Conservation (phyloP, 2,329 filamentous ascomycete species). For the Chlorencoelia australis region DNA sequence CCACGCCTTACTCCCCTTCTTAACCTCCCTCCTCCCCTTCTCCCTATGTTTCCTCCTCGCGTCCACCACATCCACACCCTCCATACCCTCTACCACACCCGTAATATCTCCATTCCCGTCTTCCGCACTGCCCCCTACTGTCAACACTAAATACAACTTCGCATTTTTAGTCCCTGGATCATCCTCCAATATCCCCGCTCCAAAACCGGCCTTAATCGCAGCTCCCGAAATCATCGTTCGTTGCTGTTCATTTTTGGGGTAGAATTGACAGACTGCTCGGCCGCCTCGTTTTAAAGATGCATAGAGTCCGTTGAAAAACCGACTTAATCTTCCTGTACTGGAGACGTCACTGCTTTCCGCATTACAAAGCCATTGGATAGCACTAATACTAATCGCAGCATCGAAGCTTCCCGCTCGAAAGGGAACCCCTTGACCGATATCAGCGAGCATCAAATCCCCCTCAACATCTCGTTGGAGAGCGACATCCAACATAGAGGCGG, state of each 20-base stretch:
- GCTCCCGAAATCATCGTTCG: constrained; percentile 85
- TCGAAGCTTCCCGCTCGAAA: constrained; percentile 91
- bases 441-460: constrained; percentile 85
- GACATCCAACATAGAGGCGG: constrained; percentile 90
- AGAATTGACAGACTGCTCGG: constrained; percentile 92
- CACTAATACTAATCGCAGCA: constrained; percentile 87
- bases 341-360: constrained; percentile 81
- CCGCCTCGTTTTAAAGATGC: constrained; percentile 74
- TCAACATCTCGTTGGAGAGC: constrained; percentile 87
- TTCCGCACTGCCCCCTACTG: constrained; percentile 57
- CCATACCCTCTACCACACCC: constrained; percentile 79
- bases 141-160: constrained; percentile 93
- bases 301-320: constrained; percentile 93
- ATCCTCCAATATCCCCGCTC: constrained; percentile 88
- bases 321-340: constrained; percentile 62
- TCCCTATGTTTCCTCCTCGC: constrained; percentile 42
- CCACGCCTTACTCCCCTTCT: constrained; percentile 80
- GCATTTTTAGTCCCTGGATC: constrained; percentile 93
- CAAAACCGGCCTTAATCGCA: constrained; percentile 88
- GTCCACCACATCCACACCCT: constrained; percentile 75
- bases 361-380: constrained; percentile 98
- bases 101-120: constrained; percentile 65
- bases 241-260: constrained; percentile 90
- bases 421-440: constrained; percentile 91
- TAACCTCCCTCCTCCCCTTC: constrained; percentile 42